Base-by-base conservation (phyloP, 2,329 filamentous ascomycete species). In the Paramyrothecium sp. region DNA sequence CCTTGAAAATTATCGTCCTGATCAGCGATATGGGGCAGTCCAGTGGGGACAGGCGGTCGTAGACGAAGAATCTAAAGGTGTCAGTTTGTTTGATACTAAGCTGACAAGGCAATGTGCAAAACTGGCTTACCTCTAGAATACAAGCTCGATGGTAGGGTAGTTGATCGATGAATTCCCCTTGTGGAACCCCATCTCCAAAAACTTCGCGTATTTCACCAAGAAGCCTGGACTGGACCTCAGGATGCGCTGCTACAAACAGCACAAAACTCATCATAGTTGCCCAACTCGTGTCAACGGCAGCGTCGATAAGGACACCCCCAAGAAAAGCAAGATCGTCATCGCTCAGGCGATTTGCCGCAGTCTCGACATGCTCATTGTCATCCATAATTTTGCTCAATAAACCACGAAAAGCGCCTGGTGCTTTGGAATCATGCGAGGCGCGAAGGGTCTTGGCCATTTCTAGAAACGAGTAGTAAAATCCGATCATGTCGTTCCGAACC, bases 1-100 rank as follows among this genome's bases (percentile, higher is more conserved):
- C 78, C 79, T 48, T 75, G 72, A 62, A 80, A 83, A 13, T 69
- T 65, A 56, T 83, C 80, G 49, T 83, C 79, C 26, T 76, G 71
- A 1, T 75, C 78, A 0, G 74, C 72, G 1, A 78, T 78, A 56
- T 83, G 80, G 0, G 79, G 80, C 1, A 69, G 63, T 0, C 76
- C 78, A 0, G 78, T 64, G 0, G 79, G 77, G 2, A 75, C 74
- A 0, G 76, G 71, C 1, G 77, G 76, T 33, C 75, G 72, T 73
- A 69, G 76, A 57, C 69, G 70, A 54, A 69, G 64, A 21, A 67
- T 59, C 61, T 70, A 48, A 12, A 21, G 3, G 5, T 7, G 41
- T 17, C 41, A 17, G 26, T 10, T 10, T 53, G 26, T 30, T 51
- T 52, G 33, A 26, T 13, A 51, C 16, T 7, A 23, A 19, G 16